Conservation (phyloP, 768 basidiomycete genomes). For the Tylopilus vinaceipallidus region DNA sequence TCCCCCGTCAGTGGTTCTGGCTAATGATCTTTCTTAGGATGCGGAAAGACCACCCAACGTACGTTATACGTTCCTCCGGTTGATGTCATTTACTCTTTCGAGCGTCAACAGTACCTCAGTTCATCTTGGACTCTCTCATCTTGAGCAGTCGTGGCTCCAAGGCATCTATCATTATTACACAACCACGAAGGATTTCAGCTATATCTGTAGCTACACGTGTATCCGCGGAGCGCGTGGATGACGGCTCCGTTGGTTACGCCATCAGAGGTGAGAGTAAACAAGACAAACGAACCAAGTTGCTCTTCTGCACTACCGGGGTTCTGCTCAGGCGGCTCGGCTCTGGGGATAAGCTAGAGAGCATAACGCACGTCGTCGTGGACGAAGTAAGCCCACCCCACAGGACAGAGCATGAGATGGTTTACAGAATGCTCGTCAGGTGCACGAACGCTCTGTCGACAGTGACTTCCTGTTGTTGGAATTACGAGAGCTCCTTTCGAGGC, state of each 20-base stretch:
- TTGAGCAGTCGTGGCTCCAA: constrained; percentile 53
- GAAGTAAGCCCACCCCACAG: constrained; percentile 52
- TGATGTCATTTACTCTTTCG: neutral
- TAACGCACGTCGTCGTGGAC: constrained; percentile 88
- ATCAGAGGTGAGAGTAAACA: constrained; percentile 85
- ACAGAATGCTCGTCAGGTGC: constrained; percentile 51
- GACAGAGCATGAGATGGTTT: neutral
- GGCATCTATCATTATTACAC: constrained; percentile 81
- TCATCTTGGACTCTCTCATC: constrained; percentile 84
- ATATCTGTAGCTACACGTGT: constrained; percentile 87
- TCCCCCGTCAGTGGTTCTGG: neutral
- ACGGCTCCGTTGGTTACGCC: constrained; percentile 82
- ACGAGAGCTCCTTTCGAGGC: constrained; percentile 64
- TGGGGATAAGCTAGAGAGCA: constrained; percentile 64
- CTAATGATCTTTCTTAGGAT: constrained; percentile 44
- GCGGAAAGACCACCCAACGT: constrained; percentile 91
- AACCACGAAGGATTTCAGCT: constrained; percentile 86
- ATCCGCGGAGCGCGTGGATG: constrained; percentile 72
- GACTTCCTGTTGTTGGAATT: constrained; percentile 88
- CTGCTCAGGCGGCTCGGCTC: constrained; percentile 73
- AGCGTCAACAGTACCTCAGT: constrained; percentile 70
- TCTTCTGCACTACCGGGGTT: constrained; percentile 96
- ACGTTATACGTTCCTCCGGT: constrained; percentile 13
- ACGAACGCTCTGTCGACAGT: constrained; percentile 89
- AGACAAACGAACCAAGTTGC: constrained; percentile 61